Conservation (phyloP, 176 grass and related monocot genomes). For the Oryza glaberrima region DNA sequence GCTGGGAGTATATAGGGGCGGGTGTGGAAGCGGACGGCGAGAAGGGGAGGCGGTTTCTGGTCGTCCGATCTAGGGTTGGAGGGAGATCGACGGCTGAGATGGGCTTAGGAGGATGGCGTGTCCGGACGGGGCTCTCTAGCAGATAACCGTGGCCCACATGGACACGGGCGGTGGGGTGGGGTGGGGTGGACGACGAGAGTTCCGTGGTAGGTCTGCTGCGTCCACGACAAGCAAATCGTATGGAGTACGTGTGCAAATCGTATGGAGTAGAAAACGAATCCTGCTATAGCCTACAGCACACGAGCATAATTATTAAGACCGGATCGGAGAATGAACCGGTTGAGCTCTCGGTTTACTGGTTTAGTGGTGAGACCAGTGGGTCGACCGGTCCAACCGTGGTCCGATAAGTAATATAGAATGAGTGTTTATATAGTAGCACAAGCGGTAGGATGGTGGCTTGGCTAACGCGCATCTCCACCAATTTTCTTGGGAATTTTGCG, state of each 20-base stretch:
- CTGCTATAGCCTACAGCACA: too few relatives aligned
- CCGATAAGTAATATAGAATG: too few relatives aligned
- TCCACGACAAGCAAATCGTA: not conserved
- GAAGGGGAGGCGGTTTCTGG: not conserved
- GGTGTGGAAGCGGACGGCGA: not conserved
- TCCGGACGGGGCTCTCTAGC: not conserved
- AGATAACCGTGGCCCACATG: not conserved
- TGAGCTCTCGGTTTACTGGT: too few relatives aligned
- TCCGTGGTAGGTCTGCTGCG: not conserved
- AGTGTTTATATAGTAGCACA: too few relatives aligned
- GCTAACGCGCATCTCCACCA: too few relatives aligned
- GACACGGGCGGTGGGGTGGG: not conserved
- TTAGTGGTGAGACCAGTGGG: too few relatives aligned
- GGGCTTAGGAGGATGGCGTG: not conserved
- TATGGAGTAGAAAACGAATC: too few relatives aligned
- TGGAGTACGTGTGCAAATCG: not conserved
- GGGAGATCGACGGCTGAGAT: not conserved
- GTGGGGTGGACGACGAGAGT: not conserved
- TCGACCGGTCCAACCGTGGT: too few relatives aligned
- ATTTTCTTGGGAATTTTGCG: too few relatives aligned
- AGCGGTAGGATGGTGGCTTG: too few relatives aligned
- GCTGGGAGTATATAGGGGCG: conserved; percentile 14
- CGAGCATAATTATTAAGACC: too few relatives aligned
- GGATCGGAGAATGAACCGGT: too few relatives aligned
- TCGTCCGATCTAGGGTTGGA: conserved; percentile 41